Conservation (phyloP, 2,329 filamentous ascomycete genomes). For the Penicillium occitanis region DNA sequence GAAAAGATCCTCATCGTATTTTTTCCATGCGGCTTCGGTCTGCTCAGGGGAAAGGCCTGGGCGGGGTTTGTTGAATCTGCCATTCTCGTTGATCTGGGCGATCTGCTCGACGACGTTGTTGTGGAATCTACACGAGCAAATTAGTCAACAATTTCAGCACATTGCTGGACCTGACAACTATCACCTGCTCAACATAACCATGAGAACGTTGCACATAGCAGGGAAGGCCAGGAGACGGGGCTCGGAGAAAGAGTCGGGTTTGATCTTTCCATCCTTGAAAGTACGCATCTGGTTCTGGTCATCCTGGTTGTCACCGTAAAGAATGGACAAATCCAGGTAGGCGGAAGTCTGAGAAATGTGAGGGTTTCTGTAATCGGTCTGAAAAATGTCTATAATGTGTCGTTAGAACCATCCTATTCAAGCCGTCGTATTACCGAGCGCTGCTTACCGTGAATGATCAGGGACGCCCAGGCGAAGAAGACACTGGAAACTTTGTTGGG, state of each 20-base stretch:
- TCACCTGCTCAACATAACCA: constrained; percentile 66
- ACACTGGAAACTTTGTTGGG: constrained; percentile 72
- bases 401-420: not conserved
- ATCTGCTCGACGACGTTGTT: constrained; percentile 80
- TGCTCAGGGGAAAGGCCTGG: constrained; percentile 53
- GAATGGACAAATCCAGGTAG: constrained; percentile 68
- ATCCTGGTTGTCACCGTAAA: constrained; percentile 63
- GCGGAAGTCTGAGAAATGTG: constrained; percentile 66
- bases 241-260: constrained; percentile 71
- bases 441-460: constrained; percentile 66
- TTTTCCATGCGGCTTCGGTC: constrained; percentile 56
- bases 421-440: not conserved
- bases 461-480: constrained; percentile 70
- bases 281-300: constrained; percentile 57
- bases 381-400: constrained; percentile 60
- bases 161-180: not conserved
- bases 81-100: constrained; percentile 75
- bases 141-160: not conserved
- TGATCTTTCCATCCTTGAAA: constrained; percentile 68
- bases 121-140: constrained; percentile 59
- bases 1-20: constrained; percentile 75
- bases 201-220: constrained; percentile 67
- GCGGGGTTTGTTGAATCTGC: constrained; percentile 69
- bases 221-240: constrained; percentile 69
- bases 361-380: constrained; percentile 63